These are phyloP conservation scores for Podospora pseudoanserina DNA, from an alignment of 495 filamentous ascomycete genomes.

Conservation along the genomic window DNA sequence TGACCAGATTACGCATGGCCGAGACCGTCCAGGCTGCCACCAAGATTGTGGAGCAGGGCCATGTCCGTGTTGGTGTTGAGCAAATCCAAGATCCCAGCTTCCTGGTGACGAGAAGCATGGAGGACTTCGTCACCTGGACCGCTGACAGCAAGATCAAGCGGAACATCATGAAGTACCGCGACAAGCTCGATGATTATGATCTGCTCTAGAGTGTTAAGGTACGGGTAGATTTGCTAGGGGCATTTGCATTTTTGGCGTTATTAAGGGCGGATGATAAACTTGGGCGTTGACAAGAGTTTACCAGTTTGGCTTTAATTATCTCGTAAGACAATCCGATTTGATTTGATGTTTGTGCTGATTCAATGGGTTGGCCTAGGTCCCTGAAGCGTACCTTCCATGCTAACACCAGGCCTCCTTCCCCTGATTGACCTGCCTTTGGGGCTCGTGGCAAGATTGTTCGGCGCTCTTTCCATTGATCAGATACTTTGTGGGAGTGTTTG, in stretches of 20 bases:
- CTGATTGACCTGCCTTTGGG: background rate
- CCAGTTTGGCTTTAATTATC: background rate
- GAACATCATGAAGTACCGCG: slow-evolving; percentile 86
- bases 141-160: slow-evolving; percentile 95
- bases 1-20: slow-evolving; percentile 72
- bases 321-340: background rate
- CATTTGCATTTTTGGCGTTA: background rate
- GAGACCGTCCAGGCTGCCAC: slow-evolving; percentile 78
- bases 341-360: background rate
- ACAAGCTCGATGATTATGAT: slow-evolving; percentile 96
- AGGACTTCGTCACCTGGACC: slow-evolving; percentile 97
- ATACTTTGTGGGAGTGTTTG: background rate
- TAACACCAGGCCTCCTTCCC: background rate
- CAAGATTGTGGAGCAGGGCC: slow-evolving; percentile 90
- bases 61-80: slow-evolving; percentile 89
- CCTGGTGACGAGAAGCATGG: slow-evolving; percentile 75
- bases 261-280: background rate
- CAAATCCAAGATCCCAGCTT: slow-evolving; percentile 83
- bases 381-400: background rate
- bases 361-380: background rate
- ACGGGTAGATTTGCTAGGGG: background rate
- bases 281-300: background rate
- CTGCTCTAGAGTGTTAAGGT: slow-evolving; percentile 52
- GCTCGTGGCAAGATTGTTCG: background rate
- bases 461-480: background rate